phyloP scores from a whole-genome alignment of 371 early-diverging fungal genomes.

The Sporodiniella umbellata region DNA sequence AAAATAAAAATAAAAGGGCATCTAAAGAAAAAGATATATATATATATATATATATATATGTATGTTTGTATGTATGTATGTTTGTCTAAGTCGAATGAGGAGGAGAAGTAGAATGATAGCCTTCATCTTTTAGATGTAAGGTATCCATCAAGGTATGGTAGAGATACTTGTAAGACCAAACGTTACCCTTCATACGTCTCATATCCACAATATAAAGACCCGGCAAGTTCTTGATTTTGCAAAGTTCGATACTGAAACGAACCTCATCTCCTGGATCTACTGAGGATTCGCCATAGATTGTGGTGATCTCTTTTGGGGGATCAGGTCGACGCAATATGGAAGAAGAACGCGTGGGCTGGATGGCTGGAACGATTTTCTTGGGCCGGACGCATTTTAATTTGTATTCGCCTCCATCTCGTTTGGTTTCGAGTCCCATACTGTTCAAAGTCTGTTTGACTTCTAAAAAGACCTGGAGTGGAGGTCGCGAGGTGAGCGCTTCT shows the following conservation, averaged over 20 bases:
- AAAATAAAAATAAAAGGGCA: not conserved
- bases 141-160: slow-evolving; percentile 71
- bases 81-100: too few species aligned
- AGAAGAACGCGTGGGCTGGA: slow-evolving; percentile 30
- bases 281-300: slow-evolving; percentile 87
- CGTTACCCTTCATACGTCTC: slow-evolving; percentile 86
- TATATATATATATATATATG: not conserved
- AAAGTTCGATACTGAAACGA: slow-evolving; percentile 82
- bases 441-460: slow-evolving; percentile 65
- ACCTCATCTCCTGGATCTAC: slow-evolving; percentile 85
- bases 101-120: too few species aligned
- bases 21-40: not conserved
- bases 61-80: not conserved
- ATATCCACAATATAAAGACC: slow-evolving; percentile 91
- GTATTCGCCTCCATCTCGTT: slow-evolving; percentile 65
- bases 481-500: slow-evolving; percentile 68
- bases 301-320: not conserved
- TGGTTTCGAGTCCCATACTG: slow-evolving; percentile 68
- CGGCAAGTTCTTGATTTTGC: slow-evolving; percentile 84
- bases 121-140: slow-evolving; percentile 52
- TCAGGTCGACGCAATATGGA: slow-evolving; percentile 40
- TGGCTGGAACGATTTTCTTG: slow-evolving; percentile 13
- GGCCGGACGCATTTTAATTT: slow-evolving; percentile 72
- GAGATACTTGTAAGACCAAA: slow-evolving; percentile 90
- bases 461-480: slow-evolving; percentile 67